Evolutionary conservation across 805 yeast species (phyloP).

Genomic region (Nakazawaea siamensis): DNA sequence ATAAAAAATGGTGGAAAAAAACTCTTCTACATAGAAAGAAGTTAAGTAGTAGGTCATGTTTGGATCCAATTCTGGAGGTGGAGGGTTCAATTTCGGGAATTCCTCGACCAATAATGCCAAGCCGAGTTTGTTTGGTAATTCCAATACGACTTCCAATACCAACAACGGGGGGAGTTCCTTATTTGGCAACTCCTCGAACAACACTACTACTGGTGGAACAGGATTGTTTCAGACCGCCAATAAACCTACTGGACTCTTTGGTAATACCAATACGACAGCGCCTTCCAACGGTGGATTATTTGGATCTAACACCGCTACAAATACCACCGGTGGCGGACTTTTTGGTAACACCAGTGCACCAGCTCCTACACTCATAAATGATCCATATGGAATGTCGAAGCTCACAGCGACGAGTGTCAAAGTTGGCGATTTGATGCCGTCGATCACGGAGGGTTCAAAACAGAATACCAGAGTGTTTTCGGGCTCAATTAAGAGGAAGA

Average conservation of each 20-base stretch:
- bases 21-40: no score
- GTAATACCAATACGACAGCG: constrained; percentile 9
- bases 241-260: constrained; percentile 8
- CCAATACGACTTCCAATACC: constrained; percentile 4
- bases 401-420: constrained; percentile 13
- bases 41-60: no score
- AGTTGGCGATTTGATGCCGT: constrained; percentile 8
- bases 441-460: constrained; percentile 25
- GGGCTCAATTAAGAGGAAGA: constrained; percentile 23
- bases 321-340: background rate
- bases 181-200: no score
- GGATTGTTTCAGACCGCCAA: no score
- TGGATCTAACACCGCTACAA: constrained; percentile 6
- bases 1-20: no score
- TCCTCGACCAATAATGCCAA: background rate
- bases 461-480: background rate
- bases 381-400: constrained; percentile 25
- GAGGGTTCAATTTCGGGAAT: constrained; percentile 19
- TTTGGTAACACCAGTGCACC: background rate
- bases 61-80: constrained; percentile 4
- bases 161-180: constrained; percentile 8
- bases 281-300: background rate
- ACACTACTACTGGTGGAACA: no score
- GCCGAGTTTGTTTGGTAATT: constrained; percentile 1
- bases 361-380: constrained; percentile 7